Conservation (phyloP, 2,329 filamentous ascomycete species). For the Emmonsia crescens region DNA sequence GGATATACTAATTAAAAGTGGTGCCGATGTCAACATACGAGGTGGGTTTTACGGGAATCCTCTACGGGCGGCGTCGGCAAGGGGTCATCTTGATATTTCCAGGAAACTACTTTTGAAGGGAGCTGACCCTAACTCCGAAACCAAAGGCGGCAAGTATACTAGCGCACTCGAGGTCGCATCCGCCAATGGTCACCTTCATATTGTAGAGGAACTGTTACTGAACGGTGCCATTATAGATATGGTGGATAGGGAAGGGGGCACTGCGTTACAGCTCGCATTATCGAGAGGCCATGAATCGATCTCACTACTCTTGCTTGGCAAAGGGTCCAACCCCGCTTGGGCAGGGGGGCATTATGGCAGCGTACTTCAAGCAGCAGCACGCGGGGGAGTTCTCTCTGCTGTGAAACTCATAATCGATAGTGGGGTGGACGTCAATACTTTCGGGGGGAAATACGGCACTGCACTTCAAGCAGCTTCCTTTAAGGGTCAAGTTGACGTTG, state of each 20-base stretch:
- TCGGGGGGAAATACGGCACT: not conserved
- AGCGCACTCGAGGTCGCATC: not conserved
- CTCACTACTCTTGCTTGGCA: not conserved
- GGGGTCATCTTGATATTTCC: slow-evolving; percentile 6
- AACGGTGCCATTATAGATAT: not conserved
- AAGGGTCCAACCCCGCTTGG: not conserved
- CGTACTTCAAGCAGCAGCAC: not conserved
- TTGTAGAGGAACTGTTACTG: not conserved
- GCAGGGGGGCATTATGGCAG: not conserved
- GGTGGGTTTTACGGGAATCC: not conserved
- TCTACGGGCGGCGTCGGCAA: slow-evolving; percentile 3
- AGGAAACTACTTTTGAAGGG: not conserved
- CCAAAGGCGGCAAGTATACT: not conserved
- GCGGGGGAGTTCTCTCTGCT: not conserved
- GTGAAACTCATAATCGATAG: not conserved
- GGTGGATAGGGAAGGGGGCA: not conserved
- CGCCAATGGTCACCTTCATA: not conserved
- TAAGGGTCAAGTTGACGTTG: not conserved
- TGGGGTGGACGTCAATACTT: not conserved
- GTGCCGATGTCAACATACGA: slow-evolving; percentile 14
- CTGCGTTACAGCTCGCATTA: not conserved
- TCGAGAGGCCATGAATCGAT: not conserved
- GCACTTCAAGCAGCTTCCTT: not conserved
- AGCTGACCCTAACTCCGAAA: not conserved
- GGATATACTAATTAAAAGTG: slow-evolving; percentile 8